Base-by-base conservation (phyloP, 495 filamentous ascomycete genomes). In the Penicillium nucicola region DNA sequence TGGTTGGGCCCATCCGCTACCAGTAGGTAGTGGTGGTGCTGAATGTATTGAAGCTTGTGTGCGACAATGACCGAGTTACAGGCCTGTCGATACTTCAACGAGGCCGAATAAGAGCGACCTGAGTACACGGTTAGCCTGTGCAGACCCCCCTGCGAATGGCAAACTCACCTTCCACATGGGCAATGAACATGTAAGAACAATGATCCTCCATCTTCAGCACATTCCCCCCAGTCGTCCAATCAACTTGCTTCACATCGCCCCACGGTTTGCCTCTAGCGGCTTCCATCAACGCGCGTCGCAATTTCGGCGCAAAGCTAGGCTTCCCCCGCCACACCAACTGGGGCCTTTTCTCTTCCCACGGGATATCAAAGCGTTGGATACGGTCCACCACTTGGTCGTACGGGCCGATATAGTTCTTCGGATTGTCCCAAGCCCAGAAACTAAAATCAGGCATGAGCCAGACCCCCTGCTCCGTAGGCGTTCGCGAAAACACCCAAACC, bases 401-500 rank as follows among this genome's bases (percentile, higher is more conserved):
- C 2, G 81, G 79, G 2, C 80, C 80, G 33, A 88, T 74, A 46
- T 78, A 74, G 39, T 80, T 74, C 4, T 83, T 69, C 0, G 77
- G 66, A n/a, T 84, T 74, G 2, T 82, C 73, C 84, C 85, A 89
- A 0, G 81, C 74, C 84, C 85, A 92, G 69, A 83, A 88, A 55
- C 83, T 80, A 63, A 90, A 91, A 66, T 92, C 87, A 1, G 88
- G 88, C 68, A 91, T 86, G 0, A 88, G 59, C 82, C 88, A 91
- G 40, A 70, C 66, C 1, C 48, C 80, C 67, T 52, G 66, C 31
- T 77, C 70, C 10, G 48, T 56, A 1, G 64, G 62, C 4, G 65
- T 66, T 9, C 66, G 67, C 3, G 81, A 67, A 55, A 77, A 76
- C 7, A 71, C 69, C 81, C 82, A 85, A 11, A 79, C 69, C 4